Conservation (phyloP, 1,139 yeast genomes). For the Magnusiomyces ingens region DNA sequence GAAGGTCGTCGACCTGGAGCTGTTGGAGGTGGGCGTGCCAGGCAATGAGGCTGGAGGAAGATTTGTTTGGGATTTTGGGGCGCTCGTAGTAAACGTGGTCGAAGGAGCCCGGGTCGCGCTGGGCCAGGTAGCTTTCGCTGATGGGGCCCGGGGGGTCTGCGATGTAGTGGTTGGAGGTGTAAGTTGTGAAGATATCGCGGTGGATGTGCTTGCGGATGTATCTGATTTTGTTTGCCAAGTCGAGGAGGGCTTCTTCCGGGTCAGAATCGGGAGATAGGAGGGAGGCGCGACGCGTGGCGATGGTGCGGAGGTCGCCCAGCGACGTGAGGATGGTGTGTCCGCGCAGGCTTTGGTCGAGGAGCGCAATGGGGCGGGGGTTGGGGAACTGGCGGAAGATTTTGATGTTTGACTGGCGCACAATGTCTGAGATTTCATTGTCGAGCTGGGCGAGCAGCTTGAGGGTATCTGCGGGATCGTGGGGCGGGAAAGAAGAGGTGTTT, state of each 20-base stretch:
- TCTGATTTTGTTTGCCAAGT: slow-evolving; percentile 6
- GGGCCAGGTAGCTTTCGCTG: slow-evolving; percentile 22
- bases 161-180: slow-evolving; percentile 19
- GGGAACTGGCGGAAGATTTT: slow-evolving; percentile 7
- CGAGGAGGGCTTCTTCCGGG: slow-evolving; percentile 2
- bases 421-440: slow-evolving; percentile 3
- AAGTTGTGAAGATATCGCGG: slow-evolving; percentile 29
- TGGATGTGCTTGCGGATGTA: slow-evolving; percentile 26
- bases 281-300: neutral
- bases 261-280: neutral
- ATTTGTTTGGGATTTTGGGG: slow-evolving; percentile 1
- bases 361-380: slow-evolving; percentile 6
- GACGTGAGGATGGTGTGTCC: slow-evolving; percentile 4
- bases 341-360: slow-evolving; percentile 9
- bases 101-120: neutral
- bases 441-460: neutral
- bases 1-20: neutral
- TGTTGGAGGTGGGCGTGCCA: neutral
- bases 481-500: no score
- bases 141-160: slow-evolving; percentile 18
- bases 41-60: neutral
- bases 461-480: neutral
- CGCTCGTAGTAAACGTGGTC: slow-evolving; percentile 2
- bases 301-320: slow-evolving; percentile 2
- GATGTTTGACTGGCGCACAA: slow-evolving; percentile 6